phyloP scores from a whole-genome alignment of 768 basidiomycete species.

The Mycena amicta region DNA sequence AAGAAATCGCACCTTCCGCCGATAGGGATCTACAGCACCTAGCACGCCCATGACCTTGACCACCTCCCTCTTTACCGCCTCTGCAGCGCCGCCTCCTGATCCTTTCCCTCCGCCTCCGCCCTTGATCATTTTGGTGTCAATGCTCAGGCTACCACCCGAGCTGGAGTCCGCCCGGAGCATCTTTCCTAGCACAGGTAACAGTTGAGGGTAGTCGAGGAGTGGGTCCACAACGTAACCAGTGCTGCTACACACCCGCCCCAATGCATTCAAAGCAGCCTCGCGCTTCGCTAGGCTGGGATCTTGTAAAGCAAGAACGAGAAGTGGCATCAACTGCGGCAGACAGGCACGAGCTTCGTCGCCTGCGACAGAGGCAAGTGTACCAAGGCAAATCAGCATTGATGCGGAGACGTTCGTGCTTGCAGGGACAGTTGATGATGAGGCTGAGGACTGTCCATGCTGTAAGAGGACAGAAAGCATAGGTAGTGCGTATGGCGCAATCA shows the following conservation, averaged over 20 bases:
- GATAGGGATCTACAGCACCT: conserved; percentile 94
- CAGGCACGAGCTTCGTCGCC: conserved; percentile 87
- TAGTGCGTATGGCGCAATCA: conserved; percentile 94
- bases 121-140: neutral
- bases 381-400: conserved; percentile 90
- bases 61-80: conserved; percentile 79
- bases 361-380: conserved; percentile 89
- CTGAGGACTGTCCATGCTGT: conserved; percentile 53
- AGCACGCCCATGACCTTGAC: conserved; percentile 95
- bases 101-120: neutral
- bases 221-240: conserved; percentile 96
- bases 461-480: conserved; percentile 92
- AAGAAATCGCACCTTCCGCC: conserved; percentile 73
- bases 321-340: conserved; percentile 87
- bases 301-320: conserved; percentile 84
- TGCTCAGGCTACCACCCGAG: neutral
- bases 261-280: conserved; percentile 89
- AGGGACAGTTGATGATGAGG: conserved; percentile 77
- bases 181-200: conserved; percentile 80
- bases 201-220: conserved; percentile 86
- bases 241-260: conserved; percentile 95
- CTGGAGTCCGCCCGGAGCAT: conserved; percentile 75
- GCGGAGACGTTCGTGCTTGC: conserved; percentile 74
- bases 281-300: conserved; percentile 87
- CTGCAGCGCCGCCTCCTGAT: conserved; percentile 26